Base-by-base conservation (phyloP, 2,329 filamentous ascomycete genomes). In the Pseudopyricularia javanii region DNA sequence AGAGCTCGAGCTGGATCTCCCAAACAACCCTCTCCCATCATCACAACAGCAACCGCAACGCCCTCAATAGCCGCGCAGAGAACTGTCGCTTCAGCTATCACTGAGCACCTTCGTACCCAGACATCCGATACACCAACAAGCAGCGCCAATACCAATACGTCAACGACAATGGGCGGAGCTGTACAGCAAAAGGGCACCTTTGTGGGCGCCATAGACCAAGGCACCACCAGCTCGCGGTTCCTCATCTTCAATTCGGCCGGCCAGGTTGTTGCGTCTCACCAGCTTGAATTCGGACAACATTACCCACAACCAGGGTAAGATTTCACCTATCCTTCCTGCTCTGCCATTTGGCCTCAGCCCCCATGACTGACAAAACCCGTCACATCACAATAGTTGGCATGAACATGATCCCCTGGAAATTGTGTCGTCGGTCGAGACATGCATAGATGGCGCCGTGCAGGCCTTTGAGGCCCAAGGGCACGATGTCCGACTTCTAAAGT, bases 391-490 rank as follows among this genome's bases (percentile, higher is more conserved):
- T 64, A 90, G 86, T 64, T 91, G 86, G 87, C 86, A 91, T 67
- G 88, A 93, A 68, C 87, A 91, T 66, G 85, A 91, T 61, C 86
- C 87, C 9, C 73, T 80, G 55, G 86, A 91, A 68, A 75, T 93
- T 56, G 69, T 91, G 34, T 72, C 74, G 51, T 86, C 86, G 1
- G 86, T 90, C 24, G 78, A 86, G 62, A 73, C 75, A 58, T 93
- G 88, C 67, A 88, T 93, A 58, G 84, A 90, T 59, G 79, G 80
- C 55, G 85, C 86, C 2, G 80, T 86, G 50, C 75, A 82, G 58
- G 70, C 78, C 7, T 91, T 91, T 66, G 70, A 85, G 53, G 75
- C 78, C 20, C 72, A 80, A 22, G 40, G 87, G 47, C 79, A 89
- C 68, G 76, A 76, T 47, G 74, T 76, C 57, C 72, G 75, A 51